phyloP scores from a whole-genome alignment of 352 stramenopile species.

The Phytopythium aichiense region DNA sequence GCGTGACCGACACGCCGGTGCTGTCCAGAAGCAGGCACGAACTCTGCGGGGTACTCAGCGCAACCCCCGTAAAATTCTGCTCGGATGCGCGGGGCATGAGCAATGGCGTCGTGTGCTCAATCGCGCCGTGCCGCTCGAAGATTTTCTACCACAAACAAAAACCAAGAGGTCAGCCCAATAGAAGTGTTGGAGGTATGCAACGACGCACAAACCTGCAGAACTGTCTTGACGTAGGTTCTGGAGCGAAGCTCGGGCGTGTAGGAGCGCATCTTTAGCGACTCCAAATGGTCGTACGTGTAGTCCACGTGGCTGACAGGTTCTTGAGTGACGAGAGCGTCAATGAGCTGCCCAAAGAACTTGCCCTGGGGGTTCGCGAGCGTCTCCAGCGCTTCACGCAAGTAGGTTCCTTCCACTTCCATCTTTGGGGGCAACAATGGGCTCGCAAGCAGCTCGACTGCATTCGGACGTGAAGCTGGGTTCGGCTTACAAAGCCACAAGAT shows the following conservation, averaged over 20 bases:
- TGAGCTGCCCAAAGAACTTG: conserved; percentile 87
- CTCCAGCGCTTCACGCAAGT: conserved; percentile 78
- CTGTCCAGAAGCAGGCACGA: conserved; percentile 67
- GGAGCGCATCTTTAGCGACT: conserved; percentile 72
- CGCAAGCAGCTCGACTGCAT: conserved; percentile 61
- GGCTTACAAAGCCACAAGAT: conserved; percentile 83
- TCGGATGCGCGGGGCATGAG: conserved; percentile 68
- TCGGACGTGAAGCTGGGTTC: conserved; percentile 65
- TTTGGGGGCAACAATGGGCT: conserved; percentile 72
- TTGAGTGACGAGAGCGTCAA: conserved; percentile 72
- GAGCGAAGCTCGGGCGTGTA: conserved; percentile 64
- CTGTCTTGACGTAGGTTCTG: conserved; percentile 61
- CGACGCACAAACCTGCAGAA: conserved; percentile 41
- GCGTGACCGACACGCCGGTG: conserved; percentile 71
- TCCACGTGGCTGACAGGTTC: conserved; percentile 77
- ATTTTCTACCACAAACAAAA: conserved; percentile 42
- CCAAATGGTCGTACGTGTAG: conserved; percentile 84
- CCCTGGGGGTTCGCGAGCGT: conserved; percentile 86
- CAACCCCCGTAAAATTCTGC: conserved; percentile 66
- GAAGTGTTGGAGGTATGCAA: neutral
- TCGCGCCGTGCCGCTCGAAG: conserved; percentile 76
- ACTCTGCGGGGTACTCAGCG: conserved; percentile 47
- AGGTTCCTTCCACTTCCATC: conserved; percentile 81
- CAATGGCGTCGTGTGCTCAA: conserved; percentile 74
- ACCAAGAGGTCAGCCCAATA: neutral